Base-by-base conservation (phyloP, 78 protist genomes). In the Dictyostelium brefeldianum region DNA sequence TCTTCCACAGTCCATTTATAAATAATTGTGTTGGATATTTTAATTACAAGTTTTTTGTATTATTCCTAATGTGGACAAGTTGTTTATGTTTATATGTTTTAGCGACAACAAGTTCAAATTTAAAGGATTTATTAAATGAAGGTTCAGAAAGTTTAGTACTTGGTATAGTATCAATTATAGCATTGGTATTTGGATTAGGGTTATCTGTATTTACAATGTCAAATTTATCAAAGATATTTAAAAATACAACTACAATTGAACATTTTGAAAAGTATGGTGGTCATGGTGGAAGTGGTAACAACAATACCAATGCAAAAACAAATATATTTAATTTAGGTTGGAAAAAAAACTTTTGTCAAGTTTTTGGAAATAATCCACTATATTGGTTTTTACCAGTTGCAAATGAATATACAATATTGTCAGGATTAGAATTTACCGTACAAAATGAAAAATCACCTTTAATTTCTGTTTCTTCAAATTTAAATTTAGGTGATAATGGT, bases 21-120 rank as follows among this genome's bases (percentile, higher is more conserved):
- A 79, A 78, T 43, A 94, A 94, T 73, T 94, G 96, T 80, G 90
- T 94, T 7, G 96, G 96, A 11, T 89, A 48, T 81, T 81, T 41
- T 15, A 94, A 94, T 89, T 81, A 94, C 47, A 94, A 94, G 78
- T 94, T 48, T 54, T 94, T 94, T 74, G 85, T 94, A 0, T 71
- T 89, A 50, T 94, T 94, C 36, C 22, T 94, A 27, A 7, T 50
- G 3, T 89, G 90, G 89, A 65, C 87, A n/a, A 73, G 81, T 4
- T 18, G 54, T 10, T 31, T 91, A 20, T 91, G 95, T 69, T 75
- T 51, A 25, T 87, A 27, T 79, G 82, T 81, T 7, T 14, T 90
- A 8, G 31, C 41, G 15, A 74, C 87, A 64, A 77, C 85, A 2
- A 27, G 41, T 12, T 11, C 27, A 6, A 87, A 57, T 11, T 78